Percentiles rank a stretch among this genome's conserved stretches.
Conservation (phyloP, 345 rosid genomes). For the Moringa oleifera region DNA sequence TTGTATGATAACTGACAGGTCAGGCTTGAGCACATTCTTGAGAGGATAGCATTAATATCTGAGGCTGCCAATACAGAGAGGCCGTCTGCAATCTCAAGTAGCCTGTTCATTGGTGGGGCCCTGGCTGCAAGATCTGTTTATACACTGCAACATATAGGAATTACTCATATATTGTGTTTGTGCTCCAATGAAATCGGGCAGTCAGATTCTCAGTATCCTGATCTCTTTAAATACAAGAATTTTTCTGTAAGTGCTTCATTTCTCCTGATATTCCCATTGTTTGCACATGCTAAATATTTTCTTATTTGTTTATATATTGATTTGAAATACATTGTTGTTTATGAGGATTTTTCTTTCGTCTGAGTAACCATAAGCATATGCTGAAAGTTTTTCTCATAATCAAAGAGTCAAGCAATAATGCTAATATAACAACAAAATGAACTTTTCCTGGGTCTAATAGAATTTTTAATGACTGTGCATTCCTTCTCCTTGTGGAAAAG, state of each 20-base stretch:
- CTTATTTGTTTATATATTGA: constrained; percentile 3
- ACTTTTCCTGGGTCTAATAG: too few species aligned
- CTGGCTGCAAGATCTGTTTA: constrained; percentile 84
- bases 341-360: not conserved
- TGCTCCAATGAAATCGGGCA: constrained; percentile 99
- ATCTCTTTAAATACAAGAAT: constrained; percentile 71
- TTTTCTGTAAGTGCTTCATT: constrained; percentile 57
- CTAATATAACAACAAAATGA: too few species aligned
- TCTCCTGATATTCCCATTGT: constrained; percentile 6
- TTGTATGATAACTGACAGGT: constrained; percentile 43
- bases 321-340: not conserved
- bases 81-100: constrained; percentile 71
- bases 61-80: constrained; percentile 95
- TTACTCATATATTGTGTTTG: constrained; percentile 78
- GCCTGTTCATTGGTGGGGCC: constrained; percentile 85
- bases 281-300: not conserved
- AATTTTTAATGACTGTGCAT: too few species aligned
- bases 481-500: too few species aligned
- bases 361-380: not conserved
- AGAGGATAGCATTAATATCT: constrained; percentile 88
- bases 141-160: constrained; percentile 76
- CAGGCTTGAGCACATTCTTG: constrained; percentile 95
- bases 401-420: not conserved
- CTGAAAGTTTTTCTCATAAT: not conserved
- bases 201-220: constrained; percentile 83